These are phyloP conservation scores for Syncephalastrum racemosum DNA, from an alignment of 371 early-diverging fungal species.

Conservation along the genomic window DNA sequence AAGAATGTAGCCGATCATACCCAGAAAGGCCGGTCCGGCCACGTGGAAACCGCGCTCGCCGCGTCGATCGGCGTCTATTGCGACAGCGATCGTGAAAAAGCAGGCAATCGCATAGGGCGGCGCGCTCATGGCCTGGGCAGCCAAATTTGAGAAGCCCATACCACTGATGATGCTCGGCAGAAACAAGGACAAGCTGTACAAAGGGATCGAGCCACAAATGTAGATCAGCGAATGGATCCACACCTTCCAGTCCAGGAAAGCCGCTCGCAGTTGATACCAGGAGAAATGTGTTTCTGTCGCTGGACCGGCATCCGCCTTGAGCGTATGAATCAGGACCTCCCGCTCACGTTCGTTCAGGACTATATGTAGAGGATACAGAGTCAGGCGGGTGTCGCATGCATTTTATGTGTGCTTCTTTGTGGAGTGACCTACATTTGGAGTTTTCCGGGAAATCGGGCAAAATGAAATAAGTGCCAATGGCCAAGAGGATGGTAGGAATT, in stretches of 20 bases:
- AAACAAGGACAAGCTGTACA: slow-evolving; percentile 66
- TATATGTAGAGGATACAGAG: slow-evolving; percentile 5
- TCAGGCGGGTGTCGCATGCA: background rate
- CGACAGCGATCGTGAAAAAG: slow-evolving; percentile 50
- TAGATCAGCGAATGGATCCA: slow-evolving; percentile 58
- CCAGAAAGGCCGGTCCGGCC: slow-evolving; percentile 56
- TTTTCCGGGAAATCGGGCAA: slow-evolving; percentile 75
- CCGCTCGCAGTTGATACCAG: slow-evolving; percentile 54
- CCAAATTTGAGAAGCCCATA: slow-evolving; percentile 57
- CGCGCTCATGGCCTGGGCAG: slow-evolving; percentile 49
- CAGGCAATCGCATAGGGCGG: slow-evolving; percentile 41
- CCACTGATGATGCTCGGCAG: slow-evolving; percentile 71
- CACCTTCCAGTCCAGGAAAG: slow-evolving; percentile 58
- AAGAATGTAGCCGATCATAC: slow-evolving; percentile 65
- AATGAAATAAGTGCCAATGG: slow-evolving; percentile 56
- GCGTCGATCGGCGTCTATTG: slow-evolving; percentile 65
- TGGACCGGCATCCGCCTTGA: slow-evolving; percentile 61
- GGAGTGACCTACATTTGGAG: slow-evolving; percentile 44
- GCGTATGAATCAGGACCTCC: slow-evolving; percentile 50
- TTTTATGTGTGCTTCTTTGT: slow-evolving; percentile 7
- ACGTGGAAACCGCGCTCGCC: slow-evolving; percentile 66
- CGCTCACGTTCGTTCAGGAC: slow-evolving; percentile 60
- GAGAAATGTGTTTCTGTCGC: slow-evolving; percentile 59
- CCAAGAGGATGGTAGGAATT: slow-evolving; percentile 62
- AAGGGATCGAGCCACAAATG: slow-evolving; percentile 63